Base-by-base conservation (phyloP, 345 rosid genomes). In the Rhodomyrtus tomentosa region DNA sequence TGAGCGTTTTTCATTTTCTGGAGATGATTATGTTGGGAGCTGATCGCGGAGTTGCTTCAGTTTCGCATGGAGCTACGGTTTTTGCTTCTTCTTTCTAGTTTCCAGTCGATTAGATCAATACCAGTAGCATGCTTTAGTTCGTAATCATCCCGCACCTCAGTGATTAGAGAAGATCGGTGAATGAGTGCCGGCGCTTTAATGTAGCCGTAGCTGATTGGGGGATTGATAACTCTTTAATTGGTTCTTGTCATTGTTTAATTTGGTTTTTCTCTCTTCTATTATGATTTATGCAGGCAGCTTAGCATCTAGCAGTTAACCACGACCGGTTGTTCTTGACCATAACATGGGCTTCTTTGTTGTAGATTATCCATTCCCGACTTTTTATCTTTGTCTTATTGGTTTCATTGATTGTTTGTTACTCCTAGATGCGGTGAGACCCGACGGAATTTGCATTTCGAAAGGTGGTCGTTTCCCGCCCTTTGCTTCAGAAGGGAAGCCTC, bases 391-490 rank as follows among this genome's bases (percentile, higher is more conserved):
- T 32, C 51, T 50, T 53, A 10, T 73, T 52, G 50, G 40, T 49
- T 25, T 29, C 4, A 27, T 80, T 84, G 51, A 14, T 72, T 50
- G 52, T 21, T 59, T 5, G 29, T 49, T 32, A 1, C 2, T 79
- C 76, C 18, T 84, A 48, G 55, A 72, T 89, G 88, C 94, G 87
- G 93, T 91, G 16, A 88, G 88, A 82, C 80, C 89, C 6, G 85
- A 51, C 80, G 96, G 95, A 49, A 90, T 90, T 22, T 98, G 99
- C 76, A 36, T 91, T 54, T 98, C 99, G 29, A 93, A 98, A 91
- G 98, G 99, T 42, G 98, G 98, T 53, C 87, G 93, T 82, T 98
- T 98, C 86, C 93, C 94, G 0, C 93, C 98, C 15, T 98, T 91
- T 82, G 88, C 94, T 21, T 90, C 89, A 16, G 94, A 94, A 89